Percentiles rank a stretch among this genome's conserved stretches.
phyloP scores from a whole-genome alignment of 345 rosid genomes.

The Viola odorata region DNA sequence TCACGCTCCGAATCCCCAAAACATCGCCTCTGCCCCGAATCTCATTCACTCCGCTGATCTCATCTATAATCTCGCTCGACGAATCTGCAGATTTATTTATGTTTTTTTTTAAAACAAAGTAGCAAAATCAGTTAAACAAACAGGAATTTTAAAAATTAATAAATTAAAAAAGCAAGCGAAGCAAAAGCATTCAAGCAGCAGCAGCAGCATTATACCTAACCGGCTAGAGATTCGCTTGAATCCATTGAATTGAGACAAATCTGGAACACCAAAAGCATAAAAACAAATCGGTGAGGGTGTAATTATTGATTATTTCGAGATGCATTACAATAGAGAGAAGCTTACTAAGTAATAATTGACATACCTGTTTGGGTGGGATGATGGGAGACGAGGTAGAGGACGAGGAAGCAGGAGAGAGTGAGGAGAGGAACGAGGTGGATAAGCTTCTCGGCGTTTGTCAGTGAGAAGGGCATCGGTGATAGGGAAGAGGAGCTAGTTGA shows the following conservation, averaged over 20 bases:
- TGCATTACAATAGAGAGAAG: neutral
- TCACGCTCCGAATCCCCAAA: slow-evolving; percentile 55
- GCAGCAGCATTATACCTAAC: slow-evolving; percentile 53
- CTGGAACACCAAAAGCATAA: slow-evolving; percentile 31
- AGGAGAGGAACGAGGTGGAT: slow-evolving; percentile 86
- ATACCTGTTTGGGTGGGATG: slow-evolving; percentile 70
- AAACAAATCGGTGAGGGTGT: neutral
- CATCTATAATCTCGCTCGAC: slow-evolving; percentile 28
- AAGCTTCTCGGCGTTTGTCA: slow-evolving; percentile 48
- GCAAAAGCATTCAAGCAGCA: neutral
- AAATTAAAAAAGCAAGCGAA: slow-evolving; percentile 9
- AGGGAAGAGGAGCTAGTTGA: slow-evolving; percentile 21
- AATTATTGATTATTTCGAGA: neutral
- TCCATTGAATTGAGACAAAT: slow-evolving; percentile 72
- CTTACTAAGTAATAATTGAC: neutral
- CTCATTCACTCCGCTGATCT: slow-evolving; percentile 28
- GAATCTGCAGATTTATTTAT: slow-evolving; percentile 22
- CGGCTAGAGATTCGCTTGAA: slow-evolving; percentile 40
- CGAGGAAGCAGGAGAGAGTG: slow-evolving; percentile 67
- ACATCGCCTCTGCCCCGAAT: slow-evolving; percentile 35
- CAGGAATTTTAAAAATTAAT: neutral
- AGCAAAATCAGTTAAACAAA: neutral
- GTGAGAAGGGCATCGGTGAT: slow-evolving; percentile 16
- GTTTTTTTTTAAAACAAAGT: too few species aligned
- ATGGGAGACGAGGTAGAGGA: slow-evolving; percentile 81